Conservation (phyloP, 192 early-diverging fungal genomes). For the Coemansia sp. region DNA sequence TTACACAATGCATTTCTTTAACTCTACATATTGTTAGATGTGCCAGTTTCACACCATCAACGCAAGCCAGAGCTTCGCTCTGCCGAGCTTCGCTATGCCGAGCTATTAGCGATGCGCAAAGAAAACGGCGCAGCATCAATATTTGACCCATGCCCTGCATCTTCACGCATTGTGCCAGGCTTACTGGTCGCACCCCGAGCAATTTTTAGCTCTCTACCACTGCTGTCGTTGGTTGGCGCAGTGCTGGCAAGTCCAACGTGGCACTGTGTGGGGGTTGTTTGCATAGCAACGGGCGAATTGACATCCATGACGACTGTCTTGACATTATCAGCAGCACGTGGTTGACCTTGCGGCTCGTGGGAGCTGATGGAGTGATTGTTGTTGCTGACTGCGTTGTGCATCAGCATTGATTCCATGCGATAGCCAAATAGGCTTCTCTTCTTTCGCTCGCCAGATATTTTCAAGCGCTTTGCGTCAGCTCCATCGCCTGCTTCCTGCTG, state of each 20-base stretch:
- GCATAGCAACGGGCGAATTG: neutral
- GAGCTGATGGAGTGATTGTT: neutral
- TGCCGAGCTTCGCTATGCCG: neutral
- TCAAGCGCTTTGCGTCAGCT: neutral
- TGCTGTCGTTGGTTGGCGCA: neutral
- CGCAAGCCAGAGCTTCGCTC: neutral
- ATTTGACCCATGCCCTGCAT: neutral
- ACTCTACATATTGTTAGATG: neutral
- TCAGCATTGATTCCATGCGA: constrained; percentile 19
- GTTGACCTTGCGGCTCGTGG: neutral
- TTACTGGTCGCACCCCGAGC: neutral
- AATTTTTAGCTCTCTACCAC: neutral
- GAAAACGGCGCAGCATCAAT: neutral
- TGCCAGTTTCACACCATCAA: neutral
- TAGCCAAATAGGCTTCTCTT: constrained; percentile 34
- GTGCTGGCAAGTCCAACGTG: neutral
- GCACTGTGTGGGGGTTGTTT: neutral
- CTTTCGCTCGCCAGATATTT: neutral
- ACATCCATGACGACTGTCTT: neutral
- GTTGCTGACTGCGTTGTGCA: neutral
- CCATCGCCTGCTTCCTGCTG: neutral
- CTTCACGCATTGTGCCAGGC: neutral
- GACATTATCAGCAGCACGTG: neutral
- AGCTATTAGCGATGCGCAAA: neutral
- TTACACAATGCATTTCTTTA: neutral